Conservation (phyloP, 805 yeast species). For the Torulaspora maleeae region DNA sequence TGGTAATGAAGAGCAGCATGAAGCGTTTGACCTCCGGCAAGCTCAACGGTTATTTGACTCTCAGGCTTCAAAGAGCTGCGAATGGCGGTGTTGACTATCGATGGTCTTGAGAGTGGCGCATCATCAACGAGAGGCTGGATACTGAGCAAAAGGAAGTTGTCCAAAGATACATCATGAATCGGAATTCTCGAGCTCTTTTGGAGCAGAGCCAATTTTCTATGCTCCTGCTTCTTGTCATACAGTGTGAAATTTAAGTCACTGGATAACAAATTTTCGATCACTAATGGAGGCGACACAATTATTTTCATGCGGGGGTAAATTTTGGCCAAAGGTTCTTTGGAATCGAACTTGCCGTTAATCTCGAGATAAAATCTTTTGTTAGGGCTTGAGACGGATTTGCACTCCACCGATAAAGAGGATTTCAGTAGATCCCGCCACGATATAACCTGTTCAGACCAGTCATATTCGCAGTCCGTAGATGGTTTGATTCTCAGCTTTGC, state of each 20-base stretch:
- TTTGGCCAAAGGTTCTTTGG: conserved; percentile 62
- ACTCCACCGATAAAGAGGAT: conserved; percentile 52
- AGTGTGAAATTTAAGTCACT: conserved; percentile 70
- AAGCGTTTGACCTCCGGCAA: conserved; percentile 63
- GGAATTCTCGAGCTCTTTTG: conserved; percentile 62
- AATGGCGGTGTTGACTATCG: conserved; percentile 45
- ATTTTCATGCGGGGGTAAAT: conserved; percentile 83
- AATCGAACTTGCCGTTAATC: conserved; percentile 60
- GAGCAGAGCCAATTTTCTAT: conserved; percentile 61
- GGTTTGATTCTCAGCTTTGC: conserved; percentile 62
- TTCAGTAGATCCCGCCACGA: conserved; percentile 60
- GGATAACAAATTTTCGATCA: conserved; percentile 80
- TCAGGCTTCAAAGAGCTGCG: conserved; percentile 56
- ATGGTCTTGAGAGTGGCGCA: conserved; percentile 36
- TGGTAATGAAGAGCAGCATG: conserved; percentile 62
- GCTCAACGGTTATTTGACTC: conserved; percentile 45
- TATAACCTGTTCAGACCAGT: conserved; percentile 62
- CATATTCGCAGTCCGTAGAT: conserved; percentile 47
- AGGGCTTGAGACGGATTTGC: conserved; percentile 45
- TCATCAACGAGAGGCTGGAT: conserved; percentile 52
- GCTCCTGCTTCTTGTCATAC: conserved; percentile 65
- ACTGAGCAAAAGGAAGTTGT: conserved; percentile 65
- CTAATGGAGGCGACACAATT: conserved; percentile 77
- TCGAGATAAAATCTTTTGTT: conserved; percentile 58
- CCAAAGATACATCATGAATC: conserved; percentile 74